Conservation (phyloP, 192 early-diverging fungal species). For the Blastocladiella britannica region DNA sequence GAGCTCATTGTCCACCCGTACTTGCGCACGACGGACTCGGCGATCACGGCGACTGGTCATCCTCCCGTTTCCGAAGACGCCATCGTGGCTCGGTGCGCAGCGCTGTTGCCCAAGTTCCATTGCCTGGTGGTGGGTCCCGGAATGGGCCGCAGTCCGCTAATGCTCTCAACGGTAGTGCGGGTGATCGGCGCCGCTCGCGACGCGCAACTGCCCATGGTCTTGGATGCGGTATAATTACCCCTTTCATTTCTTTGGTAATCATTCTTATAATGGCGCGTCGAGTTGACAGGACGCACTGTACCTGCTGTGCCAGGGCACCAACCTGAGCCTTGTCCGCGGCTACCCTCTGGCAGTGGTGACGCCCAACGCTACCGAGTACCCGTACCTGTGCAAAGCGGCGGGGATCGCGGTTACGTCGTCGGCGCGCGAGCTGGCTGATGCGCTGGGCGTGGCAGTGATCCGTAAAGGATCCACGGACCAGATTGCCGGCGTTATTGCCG, state of each 20-base stretch:
- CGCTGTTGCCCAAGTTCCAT: slow-evolving; percentile 48
- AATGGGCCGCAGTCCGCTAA: slow-evolving; percentile 49
- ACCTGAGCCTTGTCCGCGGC: slow-evolving; percentile 45
- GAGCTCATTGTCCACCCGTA: slow-evolving; percentile 90
- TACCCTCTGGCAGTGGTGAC: slow-evolving; percentile 61
- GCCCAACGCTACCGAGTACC: slow-evolving; percentile 74
- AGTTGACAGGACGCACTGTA: slow-evolving; percentile 77
- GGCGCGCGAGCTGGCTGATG: slow-evolving; percentile 28
- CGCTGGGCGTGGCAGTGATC: slow-evolving; percentile 56
- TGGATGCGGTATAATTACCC: background rate
- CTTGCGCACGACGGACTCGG: slow-evolving; percentile 24
- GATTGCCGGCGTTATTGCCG: slow-evolving; percentile 36
- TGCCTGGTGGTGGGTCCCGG: slow-evolving; percentile 83
- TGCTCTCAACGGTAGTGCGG: slow-evolving; percentile 46
- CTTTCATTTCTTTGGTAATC: background rate
- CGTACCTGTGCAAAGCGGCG: slow-evolving; percentile 43
- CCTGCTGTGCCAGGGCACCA: slow-evolving; percentile 44
- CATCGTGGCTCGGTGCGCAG: slow-evolving; percentile 21
- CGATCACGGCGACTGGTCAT: slow-evolving; percentile 8
- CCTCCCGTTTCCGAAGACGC: slow-evolving; percentile 10
- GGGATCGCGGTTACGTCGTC: slow-evolving; percentile 13
- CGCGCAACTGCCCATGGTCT: background rate
- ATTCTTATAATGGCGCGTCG: background rate
- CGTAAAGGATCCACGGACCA: slow-evolving; percentile 56
- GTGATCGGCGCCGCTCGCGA: slow-evolving; percentile 4